Evolutionary conservation across 2,329 filamentous ascomycete genomes (phyloP), one percentile per base, ranked within the genome.

Genomic region (Microsporum audouinii): DNA sequence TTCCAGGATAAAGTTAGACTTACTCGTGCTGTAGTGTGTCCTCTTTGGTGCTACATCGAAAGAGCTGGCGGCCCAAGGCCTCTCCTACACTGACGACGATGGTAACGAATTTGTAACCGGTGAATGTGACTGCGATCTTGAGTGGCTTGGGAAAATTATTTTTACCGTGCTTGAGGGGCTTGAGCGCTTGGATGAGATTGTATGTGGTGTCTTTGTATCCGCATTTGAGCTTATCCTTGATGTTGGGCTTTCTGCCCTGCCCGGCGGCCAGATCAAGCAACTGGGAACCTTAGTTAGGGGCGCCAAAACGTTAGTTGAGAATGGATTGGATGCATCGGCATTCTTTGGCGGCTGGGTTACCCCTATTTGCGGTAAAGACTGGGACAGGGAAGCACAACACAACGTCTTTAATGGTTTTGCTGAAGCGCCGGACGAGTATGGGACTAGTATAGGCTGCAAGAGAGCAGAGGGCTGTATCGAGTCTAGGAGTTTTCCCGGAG

Each of bases 281-380:
- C 6, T 57, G 3, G 38, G n/a, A 10, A 41, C 53, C 31, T 36
- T 41, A 8, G n/a, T 57, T 5, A 36, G 27, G n/a, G 53, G 31
- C 27, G 53, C 53, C 53, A 57, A 57, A 57, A 57, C 53, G 10
- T 34, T 57, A 4, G 33, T 31, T 57, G 53, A 57, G 53, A 57
- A 57, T 17, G 53, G 53, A 17, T 17, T 57, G 17, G 38, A 38
- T 14, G 53, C n/a, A 27, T 7, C 31, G 5, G n/a, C 12, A 14
- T 38, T 57, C 7, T 57, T 57, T 57, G 33, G n/a, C 23, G 31
- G 38, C 5, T 57, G 53, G 53, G 31, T 36, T 31, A 41, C n/a
- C 38, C 33, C 33, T 10, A 17, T 29, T 38, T 57, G 53, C 31
- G 53, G 53, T n/a, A 41, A 57, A 1, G 53, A n/a, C 31, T 57